phyloP scores from a whole-genome alignment of 2,329 filamentous ascomycete species.

The Verticillium nonalfalfae region DNA sequence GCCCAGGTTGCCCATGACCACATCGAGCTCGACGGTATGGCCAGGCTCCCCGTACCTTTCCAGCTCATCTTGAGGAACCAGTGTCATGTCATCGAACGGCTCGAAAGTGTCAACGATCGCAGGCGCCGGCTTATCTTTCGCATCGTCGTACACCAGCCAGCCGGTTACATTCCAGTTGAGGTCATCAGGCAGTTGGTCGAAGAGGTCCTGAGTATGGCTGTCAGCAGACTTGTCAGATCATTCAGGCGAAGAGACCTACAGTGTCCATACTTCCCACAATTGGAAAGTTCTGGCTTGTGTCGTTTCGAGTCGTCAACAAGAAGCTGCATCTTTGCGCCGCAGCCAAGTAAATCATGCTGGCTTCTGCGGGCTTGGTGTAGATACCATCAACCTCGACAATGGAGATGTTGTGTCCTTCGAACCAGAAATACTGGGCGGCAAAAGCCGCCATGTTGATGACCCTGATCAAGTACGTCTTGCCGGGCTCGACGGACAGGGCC shows the following conservation, averaged over 20 bases:
- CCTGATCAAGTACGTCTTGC: slow-evolving; percentile 67
- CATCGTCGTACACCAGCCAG: slow-evolving; percentile 54
- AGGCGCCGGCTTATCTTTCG: slow-evolving; percentile 40
- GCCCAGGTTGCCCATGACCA: slow-evolving; percentile 53
- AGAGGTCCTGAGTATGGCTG: slow-evolving; percentile 42
- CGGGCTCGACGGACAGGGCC: slow-evolving; percentile 50
- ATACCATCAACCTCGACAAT: slow-evolving; percentile 71
- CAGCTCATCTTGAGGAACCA: slow-evolving; percentile 63
- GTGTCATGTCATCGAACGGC: slow-evolving; percentile 66
- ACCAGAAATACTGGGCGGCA: slow-evolving; percentile 59
- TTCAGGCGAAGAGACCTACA: slow-evolving; percentile 26
- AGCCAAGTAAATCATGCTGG: slow-evolving; percentile 58
- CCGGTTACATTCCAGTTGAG: slow-evolving; percentile 65
- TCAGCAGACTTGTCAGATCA: slow-evolving; percentile 8
- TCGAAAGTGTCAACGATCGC: slow-evolving; percentile 54
- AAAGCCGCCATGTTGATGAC: slow-evolving; percentile 71
- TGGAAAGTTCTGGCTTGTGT: slow-evolving; percentile 57
- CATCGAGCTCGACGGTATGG: slow-evolving; percentile 54
- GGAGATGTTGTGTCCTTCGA: slow-evolving; percentile 59
- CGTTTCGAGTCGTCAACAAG: slow-evolving; percentile 56
- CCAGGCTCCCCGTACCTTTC: slow-evolving; percentile 55
- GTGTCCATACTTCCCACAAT: slow-evolving; percentile 67
- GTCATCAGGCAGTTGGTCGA: slow-evolving; percentile 59
- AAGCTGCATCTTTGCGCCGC: slow-evolving; percentile 63
- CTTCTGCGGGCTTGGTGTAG: slow-evolving; percentile 54